A percentile compares a stretch with the other conserved stretches of the same genome.
Conservation (phyloP, 2,329 filamentous ascomycete species). For the Phialophora macrospora region DNA sequence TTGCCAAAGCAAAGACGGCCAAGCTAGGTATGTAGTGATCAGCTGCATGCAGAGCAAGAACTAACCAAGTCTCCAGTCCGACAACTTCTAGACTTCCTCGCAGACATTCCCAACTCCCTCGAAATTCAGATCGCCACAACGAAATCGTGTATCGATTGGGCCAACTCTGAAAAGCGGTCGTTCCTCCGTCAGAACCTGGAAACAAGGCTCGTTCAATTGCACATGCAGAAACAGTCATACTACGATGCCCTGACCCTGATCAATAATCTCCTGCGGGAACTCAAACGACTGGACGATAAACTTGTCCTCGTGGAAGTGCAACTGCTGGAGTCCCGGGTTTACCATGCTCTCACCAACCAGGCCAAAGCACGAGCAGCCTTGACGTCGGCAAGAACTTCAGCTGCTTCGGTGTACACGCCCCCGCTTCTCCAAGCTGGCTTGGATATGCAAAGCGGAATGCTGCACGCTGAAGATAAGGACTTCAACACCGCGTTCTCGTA, state of each 20-base stretch:
- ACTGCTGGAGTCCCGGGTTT: constrained; percentile 93
- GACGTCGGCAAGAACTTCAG: constrained; percentile 90
- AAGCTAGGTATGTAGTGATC: constrained; percentile 75
- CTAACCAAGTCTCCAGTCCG: constrained; percentile 66
- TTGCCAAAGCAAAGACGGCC: constrained; percentile 98
- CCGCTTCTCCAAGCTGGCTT: constrained; percentile 92
- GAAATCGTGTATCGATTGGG: constrained; percentile 99
- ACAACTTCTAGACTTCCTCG: constrained; percentile 93
- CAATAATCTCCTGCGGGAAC: constrained; percentile 92
- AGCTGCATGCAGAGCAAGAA: constrained; percentile 4
- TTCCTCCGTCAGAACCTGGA: constrained; percentile 98
- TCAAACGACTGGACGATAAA: constrained; percentile 98
- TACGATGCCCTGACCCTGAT: constrained; percentile 97
- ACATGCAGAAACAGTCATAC: constrained; percentile 97
- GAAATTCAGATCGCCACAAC: constrained; percentile 94
- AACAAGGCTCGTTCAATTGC: constrained; percentile 87
- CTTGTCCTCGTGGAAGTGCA: constrained; percentile 97
- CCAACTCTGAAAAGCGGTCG: constrained; percentile 70
- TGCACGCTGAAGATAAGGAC: constrained; percentile 97
- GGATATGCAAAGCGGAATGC: constrained; percentile 99
- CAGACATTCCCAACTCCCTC: constrained; percentile 88
- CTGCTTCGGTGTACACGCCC: constrained; percentile 95
- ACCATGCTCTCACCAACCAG: constrained; percentile 96
- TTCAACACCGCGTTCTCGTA: constrained; percentile 99
- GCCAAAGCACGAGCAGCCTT: constrained; percentile 93